Conservation (phyloP, 306 rosid genomes). For the Prunus fruticosa region DNA sequence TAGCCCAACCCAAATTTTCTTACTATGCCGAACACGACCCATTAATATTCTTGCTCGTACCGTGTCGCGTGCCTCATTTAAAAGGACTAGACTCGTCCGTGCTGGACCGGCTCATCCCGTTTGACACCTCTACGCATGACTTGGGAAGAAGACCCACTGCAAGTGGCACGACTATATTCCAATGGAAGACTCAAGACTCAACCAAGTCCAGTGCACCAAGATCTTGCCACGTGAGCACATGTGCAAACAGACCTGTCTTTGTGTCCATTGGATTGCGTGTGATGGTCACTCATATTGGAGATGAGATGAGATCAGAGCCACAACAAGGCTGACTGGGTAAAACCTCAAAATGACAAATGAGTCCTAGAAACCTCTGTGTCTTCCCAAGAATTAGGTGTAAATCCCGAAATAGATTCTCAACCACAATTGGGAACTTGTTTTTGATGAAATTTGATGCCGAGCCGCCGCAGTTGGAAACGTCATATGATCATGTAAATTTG, state of each 20-base stretch:
- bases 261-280: too few species aligned
- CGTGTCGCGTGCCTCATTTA: too few species aligned
- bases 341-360: background rate
- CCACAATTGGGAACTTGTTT: background rate
- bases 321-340: background rate
- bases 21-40: too few species aligned
- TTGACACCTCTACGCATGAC: too few species aligned
- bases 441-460: background rate
- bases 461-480: background rate
- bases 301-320: background rate
- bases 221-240: background rate
- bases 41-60: too few species aligned
- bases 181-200: background rate
- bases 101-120: too few species aligned
- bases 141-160: background rate
- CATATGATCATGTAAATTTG: background rate
- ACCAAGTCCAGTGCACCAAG: background rate
- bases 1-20: too few species aligned
- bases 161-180: background rate
- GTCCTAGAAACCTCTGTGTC: background rate
- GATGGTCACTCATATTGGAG: too few species aligned
- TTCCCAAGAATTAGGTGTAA: background rate
- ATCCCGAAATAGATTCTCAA: background rate
- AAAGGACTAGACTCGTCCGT: too few species aligned
- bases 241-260: too few species aligned